Evolutionary conservation across 495 filamentous ascomycete genomes (phyloP).

Genomic region (Penicillium ucsense): DNA sequence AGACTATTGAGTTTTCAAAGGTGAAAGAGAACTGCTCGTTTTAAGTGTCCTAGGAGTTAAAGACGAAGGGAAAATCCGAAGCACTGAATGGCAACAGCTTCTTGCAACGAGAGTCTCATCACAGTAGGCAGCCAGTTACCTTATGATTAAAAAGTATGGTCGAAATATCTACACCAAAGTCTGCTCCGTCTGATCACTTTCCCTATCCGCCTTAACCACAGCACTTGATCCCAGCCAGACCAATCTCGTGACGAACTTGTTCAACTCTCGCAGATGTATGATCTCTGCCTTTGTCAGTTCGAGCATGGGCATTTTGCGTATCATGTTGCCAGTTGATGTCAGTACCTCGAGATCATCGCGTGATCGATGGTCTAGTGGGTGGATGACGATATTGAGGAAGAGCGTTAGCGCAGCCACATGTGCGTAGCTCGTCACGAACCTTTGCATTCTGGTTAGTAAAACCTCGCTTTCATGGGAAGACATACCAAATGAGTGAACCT

Average conservation of each 20-base stretch:
- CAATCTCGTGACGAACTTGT: conserved; percentile 8
- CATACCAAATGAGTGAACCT: neutral
- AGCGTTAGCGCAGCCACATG: conserved; percentile 5
- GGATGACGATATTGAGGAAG: conserved; percentile 13
- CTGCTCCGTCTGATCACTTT: neutral
- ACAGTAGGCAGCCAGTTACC: too few relatives aligned
- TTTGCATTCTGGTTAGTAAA: neutral
- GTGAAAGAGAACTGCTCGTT: too few relatives aligned
- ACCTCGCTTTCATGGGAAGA: neutral
- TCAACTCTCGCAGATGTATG: neutral
- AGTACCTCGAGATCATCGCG: conserved; percentile 10
- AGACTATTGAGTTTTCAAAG: too few relatives aligned
- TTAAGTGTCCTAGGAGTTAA: too few relatives aligned
- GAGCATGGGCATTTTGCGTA: conserved; percentile 1
- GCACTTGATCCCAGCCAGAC: conserved; percentile 15
- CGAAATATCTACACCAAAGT: too few relatives aligned
- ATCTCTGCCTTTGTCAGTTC: conserved; percentile 1
- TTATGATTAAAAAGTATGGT: too few relatives aligned
- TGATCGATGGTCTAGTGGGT: conserved; percentile 6
- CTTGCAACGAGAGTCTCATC: too few relatives aligned
- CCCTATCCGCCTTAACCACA: conserved; percentile 5
- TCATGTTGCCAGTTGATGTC: conserved; percentile 8
- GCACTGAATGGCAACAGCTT: too few relatives aligned
- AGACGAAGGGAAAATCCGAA: too few relatives aligned
- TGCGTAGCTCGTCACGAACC: conserved; percentile 8